Evolutionary conservation across 2,329 filamentous ascomycete species (phyloP), one percentile per base, ranked within the genome.

Genomic region (Penicillium sp.): DNA sequence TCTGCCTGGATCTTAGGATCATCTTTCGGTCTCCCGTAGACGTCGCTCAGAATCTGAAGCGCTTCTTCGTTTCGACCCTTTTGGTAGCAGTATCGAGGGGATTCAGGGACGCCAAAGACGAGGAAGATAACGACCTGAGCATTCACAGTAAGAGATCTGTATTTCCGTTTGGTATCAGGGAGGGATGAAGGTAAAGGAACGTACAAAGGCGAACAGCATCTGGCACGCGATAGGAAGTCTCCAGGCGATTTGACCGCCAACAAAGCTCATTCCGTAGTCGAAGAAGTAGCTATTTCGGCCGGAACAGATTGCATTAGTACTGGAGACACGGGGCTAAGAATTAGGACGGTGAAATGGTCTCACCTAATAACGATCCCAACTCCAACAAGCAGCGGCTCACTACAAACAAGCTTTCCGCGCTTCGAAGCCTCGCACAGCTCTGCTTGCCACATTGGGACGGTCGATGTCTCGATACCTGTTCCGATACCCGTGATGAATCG

Each of bases 401-500:
- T 74, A 11, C 74, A 77, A 21, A 83, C 78, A 5, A 80, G 70
- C 11, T 75, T 73, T 13, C 80, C 81, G 15, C 81, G 71, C 47
- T 76, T 76, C 17, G 75, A 70, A 0, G 76, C 74, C 61, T 79
- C 75, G 57, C 77, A 81, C 0, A 82, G 71, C 61, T 84, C 81
- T 0, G 78, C 75, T 61, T 83, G 81, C 58, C 81, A 79, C 69
- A 73, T 75, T 3, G 76, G 75, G 5, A 78, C 74, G 2, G 71
- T 75, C n/a, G 75, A 75, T 4, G 74, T 75, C 54, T 74, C 71
- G 62, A 83, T 76, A 2, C 83, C 83, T 56, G 83, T 83, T 1
- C 82, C 82, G 59, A 85, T 76, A 6, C 82, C 83, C 1, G 81
- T 82, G 29, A 85, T 75, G 54, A 81, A 79, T 29, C 83, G 77